phyloP scores from a whole-genome alignment of 1,284 basidiomycete species.

The Trichosporon sp. region DNA sequence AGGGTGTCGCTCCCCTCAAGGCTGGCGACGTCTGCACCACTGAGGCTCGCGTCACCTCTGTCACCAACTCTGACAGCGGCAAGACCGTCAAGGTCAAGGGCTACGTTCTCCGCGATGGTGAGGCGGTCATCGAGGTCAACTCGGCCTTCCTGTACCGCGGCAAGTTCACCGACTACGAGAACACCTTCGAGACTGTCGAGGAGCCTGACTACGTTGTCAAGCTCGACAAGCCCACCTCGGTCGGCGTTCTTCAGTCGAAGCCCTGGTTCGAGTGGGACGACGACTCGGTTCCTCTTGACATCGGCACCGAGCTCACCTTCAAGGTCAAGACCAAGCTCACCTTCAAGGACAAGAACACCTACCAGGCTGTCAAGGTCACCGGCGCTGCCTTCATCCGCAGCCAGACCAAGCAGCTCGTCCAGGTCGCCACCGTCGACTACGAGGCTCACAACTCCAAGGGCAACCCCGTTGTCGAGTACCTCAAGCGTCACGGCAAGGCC shows the following conservation, averaged over 20 bases:
- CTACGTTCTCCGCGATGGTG: slow-evolving; percentile 65
- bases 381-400: slow-evolving; percentile 82
- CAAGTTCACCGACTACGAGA: slow-evolving; percentile 83
- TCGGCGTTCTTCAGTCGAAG: slow-evolving; percentile 89
- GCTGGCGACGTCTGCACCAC: slow-evolving; percentile 88
- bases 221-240: slow-evolving; percentile 67
- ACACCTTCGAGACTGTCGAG: slow-evolving; percentile 89
- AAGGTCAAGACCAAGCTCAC: slow-evolving; percentile 75
- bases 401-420: slow-evolving; percentile 75
- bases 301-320: slow-evolving; percentile 83
- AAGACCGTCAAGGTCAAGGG: slow-evolving; percentile 93
- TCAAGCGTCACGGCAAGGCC: slow-evolving; percentile 78
- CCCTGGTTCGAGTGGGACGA: slow-evolving; percentile 98
- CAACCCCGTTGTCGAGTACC: slow-evolving; percentile 88
- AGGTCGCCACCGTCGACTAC: slow-evolving; percentile 83
- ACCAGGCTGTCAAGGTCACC: slow-evolving; percentile 70
- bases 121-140: slow-evolving; percentile 83
- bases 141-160: slow-evolving; percentile 97
- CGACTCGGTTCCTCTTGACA: slow-evolving; percentile 66
- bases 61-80: slow-evolving; percentile 84
- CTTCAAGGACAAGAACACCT: slow-evolving; percentile 86
- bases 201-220: slow-evolving; percentile 82
- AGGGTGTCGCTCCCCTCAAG: slow-evolving; percentile 67
- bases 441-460: slow-evolving; percentile 79
- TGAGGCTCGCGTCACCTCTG: slow-evolving; percentile 80